Evolutionary conservation across 176 grass and related monocot genomes (phyloP), one percentile per base, ranked within the genome.

Genomic region (Carex pumila): DNA sequence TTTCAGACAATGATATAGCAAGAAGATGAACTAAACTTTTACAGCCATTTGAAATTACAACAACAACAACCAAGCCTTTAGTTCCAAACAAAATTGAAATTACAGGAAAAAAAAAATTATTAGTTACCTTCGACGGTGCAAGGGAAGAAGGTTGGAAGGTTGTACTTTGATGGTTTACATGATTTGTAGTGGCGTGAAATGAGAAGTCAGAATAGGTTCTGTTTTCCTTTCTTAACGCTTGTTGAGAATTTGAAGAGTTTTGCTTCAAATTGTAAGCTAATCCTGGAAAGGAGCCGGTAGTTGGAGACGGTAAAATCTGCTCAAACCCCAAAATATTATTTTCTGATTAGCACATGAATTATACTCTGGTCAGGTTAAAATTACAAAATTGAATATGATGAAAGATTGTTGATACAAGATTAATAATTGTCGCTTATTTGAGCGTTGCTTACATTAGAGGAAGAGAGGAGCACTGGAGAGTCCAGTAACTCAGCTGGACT

Each of bases 401-500:
- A 32, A 31, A 53, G n/a, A 25, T 17, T 11, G 8, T 65, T 34
- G 11, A 34, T 34, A 31, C 67, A 63, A 22, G 22, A 19, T 37
- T 22, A 9, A 43, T 58, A 53, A 69, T 69, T 29, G 49, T 36
- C 6, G 22, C 2, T 15, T 12, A 31, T 12, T 25, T 25, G 6
- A 10, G 12, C 45, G 6, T 30, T 17, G 68, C 92, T 76, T 84
- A 94, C 92, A 32, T 89, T 69, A 49, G 81, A 87, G 12, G 90
- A 90, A 74, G 81, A 89, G 79, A 95, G 80, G 29, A 99, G 89
- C 39, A 95, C 93, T 0, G 96, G 96, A 15, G 96, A 99, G 85
- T 99, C 93, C 3, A 99, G 88, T 17, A 99, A 90, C 71, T 99
- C 89, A 22, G 91, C 87, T 6, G 96, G 96, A 84, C 96, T 99